Base-by-base conservation (phyloP, 768 basidiomycete species). In the Lyophyllum atratum region DNA sequence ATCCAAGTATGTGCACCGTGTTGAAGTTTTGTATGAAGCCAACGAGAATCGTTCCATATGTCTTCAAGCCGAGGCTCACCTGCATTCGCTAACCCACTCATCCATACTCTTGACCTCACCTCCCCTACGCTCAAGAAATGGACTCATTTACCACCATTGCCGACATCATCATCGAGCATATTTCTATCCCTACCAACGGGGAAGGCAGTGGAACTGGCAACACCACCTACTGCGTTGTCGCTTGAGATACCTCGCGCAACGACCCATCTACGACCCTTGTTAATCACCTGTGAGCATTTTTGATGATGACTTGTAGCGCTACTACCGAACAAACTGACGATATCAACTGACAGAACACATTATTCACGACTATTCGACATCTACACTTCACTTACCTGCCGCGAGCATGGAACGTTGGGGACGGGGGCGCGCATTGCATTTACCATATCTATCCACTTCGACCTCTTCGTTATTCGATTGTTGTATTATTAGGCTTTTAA, bases 221-320 rank as follows among this genome's bases (percentile, higher is more conserved):
- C 51, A 26, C 51, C 28, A 29, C 26, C 26, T 52, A 52, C 37
- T 52, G 51, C 42, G 51, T 52, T 43, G 39, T 52, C 39, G 52
- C 52, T 44, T 53, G 42, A 53, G 40, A 29, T 21, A 44, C 40
- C 31, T 53, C 52, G 42, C 52, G 24, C 52, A 31, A 19, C 42
- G 4, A 8, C 29, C 17, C 4, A 7, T 4, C 17, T 21, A 19
- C 39, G 21, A 33, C 31, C 42, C 29, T 53, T 43, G 42, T 19
- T 33, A 6, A 33, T 33, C 31, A 33, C 31, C 6, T 33, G 12
- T 33, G 12, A 33, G 31, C 14, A 24, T 25, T 22, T 24, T 25
- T 40, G 39, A 9, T 40, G 22, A 12, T 6, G 31, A 12, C 12
- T 6, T 33, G 7, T 6, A 33, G 31, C 31, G 31, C 31, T 6